Percentiles rank a stretch among this genome's conserved stretches.
phyloP scores from a whole-genome alignment of 2,329 filamentous ascomycete species.

The Graphilbum sp. region DNA sequence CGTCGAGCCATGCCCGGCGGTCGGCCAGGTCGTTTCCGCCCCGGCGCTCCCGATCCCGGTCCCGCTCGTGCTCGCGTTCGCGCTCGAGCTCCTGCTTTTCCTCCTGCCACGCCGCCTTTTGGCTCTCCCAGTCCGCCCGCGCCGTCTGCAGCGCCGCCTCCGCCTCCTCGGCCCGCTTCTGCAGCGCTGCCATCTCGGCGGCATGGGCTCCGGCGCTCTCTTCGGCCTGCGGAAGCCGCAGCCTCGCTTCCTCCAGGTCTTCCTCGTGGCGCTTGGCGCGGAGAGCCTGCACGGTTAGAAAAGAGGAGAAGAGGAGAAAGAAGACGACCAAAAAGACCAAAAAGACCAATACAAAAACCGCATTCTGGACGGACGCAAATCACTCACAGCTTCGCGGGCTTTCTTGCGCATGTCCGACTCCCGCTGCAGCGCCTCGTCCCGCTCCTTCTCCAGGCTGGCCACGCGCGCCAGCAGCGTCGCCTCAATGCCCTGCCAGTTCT shows the following conservation, averaged over 20 bases:
- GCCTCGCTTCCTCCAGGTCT: slow-evolving; percentile 58
- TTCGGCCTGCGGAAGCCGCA: slow-evolving; percentile 45
- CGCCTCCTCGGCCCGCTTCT: slow-evolving; percentile 46
- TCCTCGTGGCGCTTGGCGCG: slow-evolving; percentile 58
- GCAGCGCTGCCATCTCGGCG: slow-evolving; percentile 42
- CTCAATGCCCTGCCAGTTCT: slow-evolving; percentile 97
- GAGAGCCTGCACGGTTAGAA: slow-evolving; percentile 30
- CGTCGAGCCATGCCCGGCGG: slow-evolving; percentile 35
- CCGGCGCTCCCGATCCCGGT: not conserved
- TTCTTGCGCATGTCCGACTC: slow-evolving; percentile 84
- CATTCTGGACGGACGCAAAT: not conserved
- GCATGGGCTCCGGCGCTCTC: slow-evolving; percentile 46
- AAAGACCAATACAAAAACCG: not conserved
- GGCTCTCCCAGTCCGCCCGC: slow-evolving; percentile 32
- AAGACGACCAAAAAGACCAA: not conserved
- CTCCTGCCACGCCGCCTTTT: slow-evolving; percentile 22
- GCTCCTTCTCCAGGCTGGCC: slow-evolving; percentile 69
- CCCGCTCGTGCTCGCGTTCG: not conserved
- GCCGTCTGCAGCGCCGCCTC: slow-evolving; percentile 46
- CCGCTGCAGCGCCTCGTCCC: slow-evolving; percentile 67
- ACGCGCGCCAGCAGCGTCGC: slow-evolving; percentile 66
- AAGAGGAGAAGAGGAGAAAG: not conserved
- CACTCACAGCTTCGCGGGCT: slow-evolving; percentile 63
- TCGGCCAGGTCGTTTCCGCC: slow-evolving; percentile 12
- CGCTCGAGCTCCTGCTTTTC: slow-evolving; percentile 7